These are phyloP conservation scores for Dillenia suffruticosa DNA, from an alignment of 164 flowering plant species.

Conservation along the genomic window DNA sequence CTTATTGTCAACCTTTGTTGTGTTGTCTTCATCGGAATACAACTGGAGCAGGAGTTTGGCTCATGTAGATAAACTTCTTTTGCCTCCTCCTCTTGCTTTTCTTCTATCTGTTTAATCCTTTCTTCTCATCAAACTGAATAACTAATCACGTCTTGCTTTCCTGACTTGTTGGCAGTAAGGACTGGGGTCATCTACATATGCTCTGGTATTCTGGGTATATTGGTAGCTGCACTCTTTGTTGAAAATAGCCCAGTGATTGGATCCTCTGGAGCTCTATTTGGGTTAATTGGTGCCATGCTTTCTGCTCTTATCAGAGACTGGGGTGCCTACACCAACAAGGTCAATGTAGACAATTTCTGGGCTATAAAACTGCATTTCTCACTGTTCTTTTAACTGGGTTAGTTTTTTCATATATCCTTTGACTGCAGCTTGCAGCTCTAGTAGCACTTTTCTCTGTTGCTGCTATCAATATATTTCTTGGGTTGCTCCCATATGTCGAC, in stretches of 20 bases:
- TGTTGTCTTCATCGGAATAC: conserved; percentile 55
- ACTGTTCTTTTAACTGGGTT: not conserved
- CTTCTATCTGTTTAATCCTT: not conserved
- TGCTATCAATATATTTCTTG: conserved; percentile 44
- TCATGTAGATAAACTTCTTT: conserved; percentile 32
- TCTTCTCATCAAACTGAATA: not conserved
- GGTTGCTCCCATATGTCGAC: conserved; percentile 68
- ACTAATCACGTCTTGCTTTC: conserved; percentile 1
- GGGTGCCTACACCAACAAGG: conserved; percentile 64
- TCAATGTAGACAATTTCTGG: conserved; percentile 12
- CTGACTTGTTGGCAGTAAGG: conserved; percentile 44
- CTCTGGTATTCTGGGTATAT: conserved; percentile 63
- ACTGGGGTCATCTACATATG: conserved; percentile 56
- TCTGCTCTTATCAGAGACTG: conserved; percentile 61
- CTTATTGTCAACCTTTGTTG: conserved; percentile 54
- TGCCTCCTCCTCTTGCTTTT: not conserved
- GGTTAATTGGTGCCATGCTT: conserved; percentile 75
- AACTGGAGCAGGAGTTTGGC: conserved; percentile 77
- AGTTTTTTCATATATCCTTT: conserved; percentile 1
- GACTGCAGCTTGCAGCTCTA: conserved; percentile 51
- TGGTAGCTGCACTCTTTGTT: conserved; percentile 58
- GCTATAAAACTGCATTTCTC: not conserved
- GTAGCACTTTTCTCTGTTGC: conserved; percentile 27
- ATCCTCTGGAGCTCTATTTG: conserved; percentile 73
- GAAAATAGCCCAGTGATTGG: conserved; percentile 49